phyloP scores from a whole-genome alignment of 306 rosid species.

The Cucumis sativus region DNA sequence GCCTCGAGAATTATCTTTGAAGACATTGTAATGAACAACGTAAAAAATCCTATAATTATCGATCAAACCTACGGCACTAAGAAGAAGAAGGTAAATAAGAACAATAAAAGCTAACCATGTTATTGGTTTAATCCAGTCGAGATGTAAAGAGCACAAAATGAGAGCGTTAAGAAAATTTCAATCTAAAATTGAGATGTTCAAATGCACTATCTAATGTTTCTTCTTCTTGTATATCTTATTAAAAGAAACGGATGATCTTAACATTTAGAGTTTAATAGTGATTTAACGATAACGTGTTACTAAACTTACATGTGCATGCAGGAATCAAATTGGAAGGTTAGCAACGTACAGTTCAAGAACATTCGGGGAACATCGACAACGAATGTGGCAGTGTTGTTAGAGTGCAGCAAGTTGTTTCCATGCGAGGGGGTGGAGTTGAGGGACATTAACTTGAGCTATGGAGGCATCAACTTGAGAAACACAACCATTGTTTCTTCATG shows the following conservation, averaged over 20 bases:
- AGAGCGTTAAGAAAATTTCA: too few relatives aligned
- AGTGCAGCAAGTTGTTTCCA: constrained; percentile 37
- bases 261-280: not conserved
- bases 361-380: constrained; percentile 37
- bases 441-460: constrained; percentile 24
- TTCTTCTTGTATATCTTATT: too few relatives aligned
- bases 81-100: not conserved
- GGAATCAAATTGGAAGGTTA: constrained; percentile 44
- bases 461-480: not conserved
- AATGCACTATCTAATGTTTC: too few relatives aligned
- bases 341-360: constrained; percentile 42
- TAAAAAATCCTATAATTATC: constrained; percentile 41
- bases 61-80: constrained; percentile 46
- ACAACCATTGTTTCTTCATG: constrained; percentile 21
- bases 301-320: not conserved
- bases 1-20: constrained; percentile 34
- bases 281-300: too few relatives aligned
- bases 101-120: too few relatives aligned
- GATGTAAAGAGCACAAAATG: too few relatives aligned
- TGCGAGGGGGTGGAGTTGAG: constrained; percentile 31
- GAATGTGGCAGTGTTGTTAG: constrained; percentile 31
- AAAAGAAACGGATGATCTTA: not conserved
- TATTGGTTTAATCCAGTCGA: too few relatives aligned
- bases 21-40: constrained; percentile 27
- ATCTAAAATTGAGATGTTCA: too few relatives aligned